A percentile compares a stretch with the other conserved stretches of the same genome.
Evolutionary conservation across 768 basidiomycete species (phyloP).

Genomic region (Leucocoprinus sp.): DNA sequence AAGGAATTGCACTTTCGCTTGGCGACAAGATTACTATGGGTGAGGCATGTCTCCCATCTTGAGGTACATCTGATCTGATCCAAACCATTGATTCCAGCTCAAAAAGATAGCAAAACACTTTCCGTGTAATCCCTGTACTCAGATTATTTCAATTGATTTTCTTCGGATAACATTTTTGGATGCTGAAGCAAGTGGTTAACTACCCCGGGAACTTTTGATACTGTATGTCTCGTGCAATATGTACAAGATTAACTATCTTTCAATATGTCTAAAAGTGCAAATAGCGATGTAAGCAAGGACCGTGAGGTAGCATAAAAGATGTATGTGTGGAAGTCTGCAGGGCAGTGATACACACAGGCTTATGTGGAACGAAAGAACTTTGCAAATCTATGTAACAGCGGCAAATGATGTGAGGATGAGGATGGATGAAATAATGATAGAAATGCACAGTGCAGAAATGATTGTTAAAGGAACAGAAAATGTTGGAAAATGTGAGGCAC

Average conservation of each 20-base stretch:
- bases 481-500: constrained; percentile 6
- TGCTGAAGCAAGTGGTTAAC: background rate
- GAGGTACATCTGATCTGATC: background rate
- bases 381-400: constrained; percentile 8
- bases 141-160: constrained; percentile 5
- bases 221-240: background rate
- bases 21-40: constrained; percentile 82
- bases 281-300: constrained; percentile 8
- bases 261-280: constrained; percentile 9
- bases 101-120: constrained; percentile 33
- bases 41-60: constrained; percentile 16
- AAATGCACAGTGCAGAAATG: constrained; percentile 10
- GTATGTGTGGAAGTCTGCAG: background rate
- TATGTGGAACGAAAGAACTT: constrained; percentile 4
- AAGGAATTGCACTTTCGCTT: constrained; percentile 90
- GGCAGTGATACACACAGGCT: background rate
- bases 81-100: constrained; percentile 20
- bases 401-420: constrained; percentile 6
- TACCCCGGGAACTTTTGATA: background rate
- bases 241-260: constrained; percentile 5
- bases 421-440: constrained; percentile 9
- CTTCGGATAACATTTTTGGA: background rate
- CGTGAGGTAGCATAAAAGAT: background rate
- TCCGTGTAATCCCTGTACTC: constrained; percentile 21
- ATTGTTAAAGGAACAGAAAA: constrained; percentile 10